Evolutionary conservation across 495 filamentous ascomycete species (phyloP), one percentile per base, ranked within the genome.

Genomic region (Lindgomyces ingoldianus): DNA sequence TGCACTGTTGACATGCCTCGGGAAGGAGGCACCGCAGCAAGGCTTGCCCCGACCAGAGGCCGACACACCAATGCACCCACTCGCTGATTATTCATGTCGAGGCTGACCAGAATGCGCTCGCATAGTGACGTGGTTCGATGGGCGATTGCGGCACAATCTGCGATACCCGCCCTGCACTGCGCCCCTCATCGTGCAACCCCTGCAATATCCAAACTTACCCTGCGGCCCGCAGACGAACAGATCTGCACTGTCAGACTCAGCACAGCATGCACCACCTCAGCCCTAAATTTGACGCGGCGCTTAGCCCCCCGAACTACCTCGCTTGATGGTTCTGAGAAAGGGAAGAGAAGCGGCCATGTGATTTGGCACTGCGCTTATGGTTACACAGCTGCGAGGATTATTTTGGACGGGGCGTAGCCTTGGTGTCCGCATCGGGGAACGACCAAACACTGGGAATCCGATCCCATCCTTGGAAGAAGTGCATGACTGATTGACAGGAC

Each of bases 281-380:
- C 55, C 55, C 55, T 58, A 58, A 11, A 46, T 14, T 58, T 58
- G 55, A 58, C 41, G 55, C 55, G 42, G 55, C 39, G 39, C 39
- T 47, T 58, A 58, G n/a, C 36, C 44, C 21, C 16, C 44, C n/a
- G 6, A 8, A 4, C 14, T 4, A 47, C 4, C 21, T 47, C 16
- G 21, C 14, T 24, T 4, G 21, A 47, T n/a, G 44, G n/a, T 19
- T n/a, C 44, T 19, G 8, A 8, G n/a, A 47, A 18, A n/a, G 12
- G 48, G 22, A 52, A 52, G 26, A 22, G 12, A 22, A 27, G 22
- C 6, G 6, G 19, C 4, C 3, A 16, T 29, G 12, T 24, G 19
- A 52, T 6, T 6, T 6, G 6, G 10, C 22, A 8, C 14, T n/a
- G 4, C 14, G 44, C 6, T 47, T 47, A 47, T 24, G 6, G 44